phyloP scores from a whole-genome alignment of 2,329 filamentous ascomycete genomes.

The Aspergillus fijiensis region DNA sequence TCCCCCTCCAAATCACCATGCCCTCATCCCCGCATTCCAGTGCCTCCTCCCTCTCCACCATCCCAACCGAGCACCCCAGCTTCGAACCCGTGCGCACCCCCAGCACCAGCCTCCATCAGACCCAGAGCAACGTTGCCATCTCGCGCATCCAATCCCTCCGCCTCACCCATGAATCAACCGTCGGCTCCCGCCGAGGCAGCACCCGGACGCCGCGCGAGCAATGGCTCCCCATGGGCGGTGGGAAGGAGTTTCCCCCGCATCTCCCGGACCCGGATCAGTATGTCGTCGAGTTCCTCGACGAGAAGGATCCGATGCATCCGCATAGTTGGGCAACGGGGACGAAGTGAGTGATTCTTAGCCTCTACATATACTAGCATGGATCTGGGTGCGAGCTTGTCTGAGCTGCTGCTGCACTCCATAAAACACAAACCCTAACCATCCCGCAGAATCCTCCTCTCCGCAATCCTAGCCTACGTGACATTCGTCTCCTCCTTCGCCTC shows the following conservation, averaged over 20 bases:
- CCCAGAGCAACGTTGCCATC: slow-evolving; percentile 26
- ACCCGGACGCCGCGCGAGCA: slow-evolving; percentile 20
- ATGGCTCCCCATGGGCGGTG: slow-evolving; percentile 29
- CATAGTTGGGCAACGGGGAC: slow-evolving; percentile 52
- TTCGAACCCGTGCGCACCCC: background rate
- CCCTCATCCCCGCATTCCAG: background rate
- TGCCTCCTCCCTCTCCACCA: background rate
- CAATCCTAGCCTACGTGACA: slow-evolving; percentile 45
- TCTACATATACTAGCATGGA: no score
- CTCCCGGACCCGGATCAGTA: slow-evolving; percentile 54
- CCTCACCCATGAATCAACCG: slow-evolving; percentile 29
- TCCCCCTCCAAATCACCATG: background rate
- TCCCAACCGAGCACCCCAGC: background rate
- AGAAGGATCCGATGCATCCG: slow-evolving; percentile 51
- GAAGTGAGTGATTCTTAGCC: slow-evolving; percentile 32
- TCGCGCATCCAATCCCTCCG: slow-evolving; percentile 30
- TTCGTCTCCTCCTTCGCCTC: slow-evolving; percentile 51
- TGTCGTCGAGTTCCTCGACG: slow-evolving; percentile 55
- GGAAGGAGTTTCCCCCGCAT: slow-evolving; percentile 32
- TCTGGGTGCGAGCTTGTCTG: no score
- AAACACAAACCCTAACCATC: no score
- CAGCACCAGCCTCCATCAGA: slow-evolving; percentile 23
- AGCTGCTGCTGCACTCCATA: no score
- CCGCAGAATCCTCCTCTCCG: slow-evolving; percentile 17
- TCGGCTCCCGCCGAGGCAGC: slow-evolving; percentile 20